Conservation (phyloP, 1,284 basidiomycete genomes). For the Tylopilus sp. region DNA sequence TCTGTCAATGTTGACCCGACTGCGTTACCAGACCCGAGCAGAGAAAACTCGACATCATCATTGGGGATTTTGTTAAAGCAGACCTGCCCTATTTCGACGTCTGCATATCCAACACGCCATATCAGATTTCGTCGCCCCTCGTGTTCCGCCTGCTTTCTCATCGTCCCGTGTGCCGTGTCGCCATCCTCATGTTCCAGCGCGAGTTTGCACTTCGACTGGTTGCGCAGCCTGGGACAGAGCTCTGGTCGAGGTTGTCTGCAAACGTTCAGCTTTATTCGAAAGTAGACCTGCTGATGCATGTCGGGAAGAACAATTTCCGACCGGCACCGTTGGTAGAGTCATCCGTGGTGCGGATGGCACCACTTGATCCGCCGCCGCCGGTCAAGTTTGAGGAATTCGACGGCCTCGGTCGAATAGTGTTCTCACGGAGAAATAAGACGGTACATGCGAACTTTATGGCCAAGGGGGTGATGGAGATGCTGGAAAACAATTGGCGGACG, state of each 20-base stretch:
- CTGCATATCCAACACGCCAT: constrained; percentile 99
- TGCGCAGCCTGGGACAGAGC: constrained; percentile 84
- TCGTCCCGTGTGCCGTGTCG: constrained; percentile 92
- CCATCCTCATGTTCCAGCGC: constrained; percentile 99
- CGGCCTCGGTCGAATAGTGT: constrained; percentile 92
- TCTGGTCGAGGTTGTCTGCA: constrained; percentile 96
- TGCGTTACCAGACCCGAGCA: constrained; percentile 83
- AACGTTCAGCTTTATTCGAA: constrained; percentile 98
- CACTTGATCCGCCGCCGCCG: constrained; percentile 95
- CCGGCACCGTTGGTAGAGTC: constrained; percentile 97
- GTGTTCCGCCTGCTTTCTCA: constrained; percentile 98
- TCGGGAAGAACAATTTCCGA: constrained; percentile 96
- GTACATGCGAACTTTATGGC: constrained; percentile 91
- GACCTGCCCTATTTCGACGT: constrained; percentile 98
- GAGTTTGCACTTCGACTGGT: constrained; percentile 97
- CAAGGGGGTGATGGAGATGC: constrained; percentile 94
- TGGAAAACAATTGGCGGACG: constrained; percentile 96
- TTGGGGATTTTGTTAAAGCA: constrained; percentile 98
- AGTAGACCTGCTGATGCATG: constrained; percentile 97
- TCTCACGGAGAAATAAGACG: constrained; percentile 92
- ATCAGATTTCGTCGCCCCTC: constrained; percentile 98
- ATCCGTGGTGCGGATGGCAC: constrained; percentile 92
- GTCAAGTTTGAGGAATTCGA: constrained; percentile 99
- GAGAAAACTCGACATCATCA: constrained; percentile 93
- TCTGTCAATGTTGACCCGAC: background rate